Evolutionary conservation across 1,284 basidiomycete genomes (phyloP).

Genomic region (Porodaedalea pini): DNA sequence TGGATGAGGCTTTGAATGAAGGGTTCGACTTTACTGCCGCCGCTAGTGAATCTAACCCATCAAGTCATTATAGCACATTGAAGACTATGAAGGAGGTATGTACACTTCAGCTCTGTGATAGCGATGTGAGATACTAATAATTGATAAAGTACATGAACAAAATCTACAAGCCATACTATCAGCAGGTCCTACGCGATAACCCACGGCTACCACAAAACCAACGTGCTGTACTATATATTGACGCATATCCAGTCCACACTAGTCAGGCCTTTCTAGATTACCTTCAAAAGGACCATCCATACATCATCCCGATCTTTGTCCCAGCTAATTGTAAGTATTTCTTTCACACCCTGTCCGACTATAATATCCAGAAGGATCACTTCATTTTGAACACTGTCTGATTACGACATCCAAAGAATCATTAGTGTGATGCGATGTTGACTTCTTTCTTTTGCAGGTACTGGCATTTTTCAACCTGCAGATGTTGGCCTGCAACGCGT

Average conservation of each 20-base stretch:
- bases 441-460: too few species aligned
- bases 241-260: slow-evolving; percentile 38
- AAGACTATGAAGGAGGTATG: slow-evolving; percentile 27
- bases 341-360: too few species aligned
- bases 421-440: too few species aligned
- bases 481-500: slow-evolving; percentile 29
- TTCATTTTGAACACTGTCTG: too few species aligned
- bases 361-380: too few species aligned
- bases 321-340: slow-evolving; percentile 24
- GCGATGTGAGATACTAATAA: neutral
- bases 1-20: slow-evolving; percentile 25
- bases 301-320: slow-evolving; percentile 27
- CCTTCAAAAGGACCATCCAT: slow-evolving; percentile 26
- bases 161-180: neutral
- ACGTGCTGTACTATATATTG: slow-evolving; percentile 30
- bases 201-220: slow-evolving; percentile 27
- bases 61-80: slow-evolving; percentile 31
- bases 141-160: neutral
- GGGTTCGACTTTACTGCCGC: slow-evolving; percentile 29
- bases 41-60: slow-evolving; percentile 43
- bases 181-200: slow-evolving; percentile 15
- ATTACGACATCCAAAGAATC: too few species aligned
- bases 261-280: slow-evolving; percentile 32
- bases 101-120: slow-evolving; percentile 27
- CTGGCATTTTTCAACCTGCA: slow-evolving; percentile 26